A percentile compares a stretch with the other conserved stretches of the same genome.
These are phyloP conservation scores for Mortierella sp. DNA, from an alignment of 371 early-diverging fungal species.

Conservation along the genomic window DNA sequence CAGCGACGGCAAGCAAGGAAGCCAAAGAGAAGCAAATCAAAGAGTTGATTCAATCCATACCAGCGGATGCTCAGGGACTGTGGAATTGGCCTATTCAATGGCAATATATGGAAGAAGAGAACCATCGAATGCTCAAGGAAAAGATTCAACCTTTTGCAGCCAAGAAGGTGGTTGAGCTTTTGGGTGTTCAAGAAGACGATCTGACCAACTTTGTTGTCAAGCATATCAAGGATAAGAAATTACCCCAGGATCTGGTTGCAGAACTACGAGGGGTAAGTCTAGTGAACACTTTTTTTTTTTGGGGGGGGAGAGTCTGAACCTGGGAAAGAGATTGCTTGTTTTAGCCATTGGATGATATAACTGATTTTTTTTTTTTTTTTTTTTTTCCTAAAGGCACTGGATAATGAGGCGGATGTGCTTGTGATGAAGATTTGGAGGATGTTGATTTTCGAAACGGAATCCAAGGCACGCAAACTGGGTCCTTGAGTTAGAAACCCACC, in stretches of 20 bases:
- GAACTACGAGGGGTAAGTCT: conserved; percentile 76
- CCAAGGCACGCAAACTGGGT: conserved; percentile 54
- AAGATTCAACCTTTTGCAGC: conserved; percentile 80
- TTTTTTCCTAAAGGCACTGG: conserved; percentile 67
- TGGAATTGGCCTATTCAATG: conserved; percentile 83
- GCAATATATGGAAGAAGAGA: conserved; percentile 79
- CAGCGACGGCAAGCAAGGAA: conserved; percentile 1
- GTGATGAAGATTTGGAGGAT: conserved; percentile 88
- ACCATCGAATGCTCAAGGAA: conserved; percentile 61
- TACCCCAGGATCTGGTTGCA: conserved; percentile 67
- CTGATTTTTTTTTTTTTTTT: neutral
- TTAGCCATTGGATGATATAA: neutral
- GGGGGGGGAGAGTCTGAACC: neutral
- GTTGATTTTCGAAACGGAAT: conserved; percentile 87
- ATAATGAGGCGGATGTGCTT: conserved; percentile 83
- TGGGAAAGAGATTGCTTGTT: neutral
- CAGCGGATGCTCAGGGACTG: conserved; percentile 80
- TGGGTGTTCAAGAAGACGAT: conserved; percentile 80
- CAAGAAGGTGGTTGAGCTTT: conserved; percentile 81
- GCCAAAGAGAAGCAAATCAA: conserved; percentile 56
- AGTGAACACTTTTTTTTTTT: conserved; percentile 1
- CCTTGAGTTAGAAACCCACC: neutral
- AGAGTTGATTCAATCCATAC: conserved; percentile 76
- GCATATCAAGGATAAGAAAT: conserved; percentile 64
- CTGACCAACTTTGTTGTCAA: conserved; percentile 77